These are phyloP conservation scores for Eucalyptus urophylla DNA, from an alignment of 345 rosid genomes.

Conservation along the genomic window DNA sequence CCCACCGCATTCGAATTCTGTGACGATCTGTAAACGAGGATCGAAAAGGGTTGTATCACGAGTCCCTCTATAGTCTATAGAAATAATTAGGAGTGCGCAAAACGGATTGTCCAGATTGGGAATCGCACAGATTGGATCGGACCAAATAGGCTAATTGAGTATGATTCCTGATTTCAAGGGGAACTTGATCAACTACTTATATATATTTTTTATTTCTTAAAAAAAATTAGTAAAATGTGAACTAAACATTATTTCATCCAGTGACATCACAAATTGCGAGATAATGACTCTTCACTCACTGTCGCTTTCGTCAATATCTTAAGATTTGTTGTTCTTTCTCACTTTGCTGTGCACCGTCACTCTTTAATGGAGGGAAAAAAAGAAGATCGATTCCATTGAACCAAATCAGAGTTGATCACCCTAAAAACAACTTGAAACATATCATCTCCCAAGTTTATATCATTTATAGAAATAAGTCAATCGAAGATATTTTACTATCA, in stretches of 20 bases:
- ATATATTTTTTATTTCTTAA: accelerated
- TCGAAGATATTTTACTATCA: background rate
- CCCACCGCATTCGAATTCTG: background rate
- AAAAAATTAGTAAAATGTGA: no score
- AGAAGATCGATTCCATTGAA: no score
- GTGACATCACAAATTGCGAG: no score
- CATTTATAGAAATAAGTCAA: background rate
- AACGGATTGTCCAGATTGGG: no score
- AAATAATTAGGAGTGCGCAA: no score
- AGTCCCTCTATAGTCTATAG: background rate
- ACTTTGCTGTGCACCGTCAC: accelerated
- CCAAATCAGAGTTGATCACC: accelerated
- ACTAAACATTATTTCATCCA: no score
- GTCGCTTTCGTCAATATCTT: no score
- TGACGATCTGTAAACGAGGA: background rate
- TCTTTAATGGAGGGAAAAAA: no score
- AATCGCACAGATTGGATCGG: accelerated
- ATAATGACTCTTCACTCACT: no score
- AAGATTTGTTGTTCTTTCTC: no score
- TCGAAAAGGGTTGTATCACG: background rate
- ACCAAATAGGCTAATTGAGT: accelerated
- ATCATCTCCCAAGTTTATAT: background rate
- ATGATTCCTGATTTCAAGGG: accelerated
- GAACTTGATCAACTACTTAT: no score
- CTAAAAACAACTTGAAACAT: background rate